phyloP scores from a whole-genome alignment of 352 stramenopile genomes.

The Pythium brachiatum region DNA sequence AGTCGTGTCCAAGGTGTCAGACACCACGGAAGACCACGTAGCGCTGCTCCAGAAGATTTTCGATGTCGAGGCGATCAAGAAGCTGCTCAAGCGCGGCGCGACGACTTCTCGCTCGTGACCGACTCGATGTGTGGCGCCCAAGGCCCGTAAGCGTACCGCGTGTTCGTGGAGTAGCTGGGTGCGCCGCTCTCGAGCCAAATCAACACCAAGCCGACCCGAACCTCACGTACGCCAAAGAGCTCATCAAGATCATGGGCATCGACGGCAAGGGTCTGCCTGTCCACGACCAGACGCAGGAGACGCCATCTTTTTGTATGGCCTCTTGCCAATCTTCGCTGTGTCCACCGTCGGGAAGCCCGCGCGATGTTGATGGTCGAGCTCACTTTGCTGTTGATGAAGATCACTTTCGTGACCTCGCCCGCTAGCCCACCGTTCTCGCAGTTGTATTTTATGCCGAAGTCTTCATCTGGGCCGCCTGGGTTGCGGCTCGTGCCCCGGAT shows the following conservation, averaged over 20 bases:
- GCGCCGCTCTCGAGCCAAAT: slow-evolving; percentile 76
- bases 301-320: slow-evolving; percentile 90
- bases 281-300: slow-evolving; percentile 69
- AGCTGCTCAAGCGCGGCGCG: slow-evolving; percentile 89
- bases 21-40: slow-evolving; percentile 96
- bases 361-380: slow-evolving; percentile 95
- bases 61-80: slow-evolving; percentile 94
- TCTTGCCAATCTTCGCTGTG: slow-evolving; percentile 69
- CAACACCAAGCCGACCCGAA: slow-evolving; percentile 99
- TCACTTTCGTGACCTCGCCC: slow-evolving; percentile 96
- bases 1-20: slow-evolving; percentile 97
- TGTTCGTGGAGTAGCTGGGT: slow-evolving; percentile 97
- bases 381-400: slow-evolving; percentile 94
- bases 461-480: slow-evolving; percentile 96
- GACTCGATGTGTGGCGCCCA: slow-evolving; percentile 99
- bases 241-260: slow-evolving; percentile 97
- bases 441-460: slow-evolving; percentile 99
- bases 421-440: slow-evolving; percentile 96
- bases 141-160: slow-evolving; percentile 92
- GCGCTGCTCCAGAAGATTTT: slow-evolving; percentile 96
- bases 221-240: slow-evolving; percentile 96
- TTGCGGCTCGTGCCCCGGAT: slow-evolving; percentile 99
- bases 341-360: slow-evolving; percentile 77
- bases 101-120: slow-evolving; percentile 95
- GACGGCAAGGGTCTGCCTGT: slow-evolving; percentile 77